A percentile compares a stretch with the other conserved stretches of the same genome.
Evolutionary conservation across 2,329 filamentous ascomycete species (phyloP).

Genomic region (Alternaria angustiovoidea): DNA sequence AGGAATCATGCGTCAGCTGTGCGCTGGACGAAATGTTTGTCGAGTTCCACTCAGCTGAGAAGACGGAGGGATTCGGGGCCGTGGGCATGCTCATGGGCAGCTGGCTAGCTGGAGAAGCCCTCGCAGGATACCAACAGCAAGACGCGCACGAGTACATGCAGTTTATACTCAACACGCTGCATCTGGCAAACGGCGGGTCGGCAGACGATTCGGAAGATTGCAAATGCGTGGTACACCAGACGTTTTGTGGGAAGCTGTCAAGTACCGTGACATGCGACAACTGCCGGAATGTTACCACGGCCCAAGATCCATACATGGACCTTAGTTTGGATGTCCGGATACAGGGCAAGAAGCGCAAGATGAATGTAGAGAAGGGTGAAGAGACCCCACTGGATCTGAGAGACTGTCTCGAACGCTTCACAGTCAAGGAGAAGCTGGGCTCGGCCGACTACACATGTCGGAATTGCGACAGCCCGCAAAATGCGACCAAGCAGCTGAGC

Average conservation of each 20-base stretch:
- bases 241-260: slow-evolving; percentile 90
- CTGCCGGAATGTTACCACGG: slow-evolving; percentile 82
- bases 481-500: slow-evolving; percentile 82
- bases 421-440: slow-evolving; percentile 77
- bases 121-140: slow-evolving; percentile 90
- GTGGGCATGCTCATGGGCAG: slow-evolving; percentile 88
- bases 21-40: slow-evolving; percentile 69
- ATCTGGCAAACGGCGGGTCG: slow-evolving; percentile 74
- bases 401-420: slow-evolving; percentile 84
- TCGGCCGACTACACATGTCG: slow-evolving; percentile 85
- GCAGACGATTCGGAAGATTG: slow-evolving; percentile 60
- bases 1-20: slow-evolving; percentile 66
- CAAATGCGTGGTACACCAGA: slow-evolving; percentile 91
- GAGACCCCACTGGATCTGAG: slow-evolving; percentile 52
- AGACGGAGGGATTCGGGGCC: slow-evolving; percentile 88
- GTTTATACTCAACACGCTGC: slow-evolving; percentile 90
- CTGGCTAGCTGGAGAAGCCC: slow-evolving; percentile 77
- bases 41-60: slow-evolving; percentile 73
- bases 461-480: slow-evolving; percentile 76
- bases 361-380: slow-evolving; percentile 46
- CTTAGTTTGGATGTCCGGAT: slow-evolving; percentile 86
- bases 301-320: slow-evolving; percentile 89
- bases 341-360: slow-evolving; percentile 71
- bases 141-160: slow-evolving; percentile 98
- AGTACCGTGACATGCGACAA: slow-evolving; percentile 90